Conservation (phyloP, 331 rosid species). For the Cydonia oblonga region DNA sequence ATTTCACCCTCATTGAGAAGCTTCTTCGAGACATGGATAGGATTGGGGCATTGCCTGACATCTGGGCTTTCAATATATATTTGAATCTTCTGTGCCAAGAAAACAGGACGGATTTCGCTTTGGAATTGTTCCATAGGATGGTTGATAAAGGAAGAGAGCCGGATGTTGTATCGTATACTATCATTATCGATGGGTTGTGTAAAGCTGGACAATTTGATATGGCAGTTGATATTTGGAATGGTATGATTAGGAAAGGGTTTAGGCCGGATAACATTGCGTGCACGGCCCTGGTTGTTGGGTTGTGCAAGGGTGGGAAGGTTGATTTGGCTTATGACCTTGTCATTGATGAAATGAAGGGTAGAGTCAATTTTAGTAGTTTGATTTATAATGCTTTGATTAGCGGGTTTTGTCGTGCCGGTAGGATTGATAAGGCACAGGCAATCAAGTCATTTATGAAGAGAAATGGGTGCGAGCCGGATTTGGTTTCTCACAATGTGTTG, state of each 20-base stretch:
- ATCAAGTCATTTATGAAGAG: conserved; percentile 62
- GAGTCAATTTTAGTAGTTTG: conserved; percentile 46
- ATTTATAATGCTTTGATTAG: conserved; percentile 62
- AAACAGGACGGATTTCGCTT: conserved; percentile 35
- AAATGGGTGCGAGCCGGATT: conserved; percentile 67
- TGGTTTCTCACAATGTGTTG: conserved; percentile 71
- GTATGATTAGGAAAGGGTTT: conserved; percentile 45
- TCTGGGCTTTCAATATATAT: conserved; percentile 82
- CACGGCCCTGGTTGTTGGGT: conserved; percentile 59
- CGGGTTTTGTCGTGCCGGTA: conserved; percentile 65
- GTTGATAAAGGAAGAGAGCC: conserved; percentile 52
- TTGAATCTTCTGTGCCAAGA: conserved; percentile 50
- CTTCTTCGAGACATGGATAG: conserved; percentile 53
- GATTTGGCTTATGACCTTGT: conserved; percentile 81
- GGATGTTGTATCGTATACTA: conserved; percentile 62
- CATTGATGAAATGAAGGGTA: conserved; percentile 48
- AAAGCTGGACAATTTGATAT: conserved; percentile 39
- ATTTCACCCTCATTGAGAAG: conserved; percentile 41
- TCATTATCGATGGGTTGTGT: conserved; percentile 54
- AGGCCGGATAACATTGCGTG: conserved; percentile 53
- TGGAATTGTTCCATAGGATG: conserved; percentile 39
- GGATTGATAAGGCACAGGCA: conserved; percentile 52
- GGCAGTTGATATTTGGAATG: conserved; percentile 49
- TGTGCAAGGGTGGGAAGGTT: conserved; percentile 63
- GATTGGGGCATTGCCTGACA: conserved; percentile 60